phyloP scores from a whole-genome alignment of 352 stramenopile species.

The Globisporangium apiculatum region DNA sequence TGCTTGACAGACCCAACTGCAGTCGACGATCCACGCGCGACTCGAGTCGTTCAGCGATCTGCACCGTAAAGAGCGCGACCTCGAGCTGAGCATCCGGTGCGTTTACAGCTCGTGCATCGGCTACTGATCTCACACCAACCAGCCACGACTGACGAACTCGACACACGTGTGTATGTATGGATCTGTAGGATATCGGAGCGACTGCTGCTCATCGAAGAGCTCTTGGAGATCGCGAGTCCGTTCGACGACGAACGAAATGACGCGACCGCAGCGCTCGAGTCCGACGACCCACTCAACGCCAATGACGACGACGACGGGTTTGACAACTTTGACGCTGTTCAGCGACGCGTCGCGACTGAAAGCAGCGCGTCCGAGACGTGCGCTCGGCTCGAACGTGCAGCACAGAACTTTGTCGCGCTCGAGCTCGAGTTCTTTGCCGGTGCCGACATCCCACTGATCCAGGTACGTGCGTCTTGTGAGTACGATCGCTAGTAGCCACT shows the following conservation, averaged over 20 bases:
- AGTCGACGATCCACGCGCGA: slow-evolving; percentile 44
- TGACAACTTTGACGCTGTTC: slow-evolving; percentile 64
- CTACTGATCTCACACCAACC: too few species aligned
- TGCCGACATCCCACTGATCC: slow-evolving; percentile 55
- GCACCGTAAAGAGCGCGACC: slow-evolving; percentile 34
- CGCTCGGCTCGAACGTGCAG: slow-evolving; percentile 65
- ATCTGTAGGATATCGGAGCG: slow-evolving; percentile 58
- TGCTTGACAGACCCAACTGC: slow-evolving; percentile 30
- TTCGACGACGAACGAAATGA: slow-evolving; percentile 22
- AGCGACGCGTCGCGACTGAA: slow-evolving; percentile 20
- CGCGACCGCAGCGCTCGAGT: slow-evolving; percentile 2
- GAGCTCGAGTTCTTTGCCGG: slow-evolving; percentile 72
- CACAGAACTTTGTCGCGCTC: slow-evolving; percentile 66
- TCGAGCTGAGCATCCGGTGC: slow-evolving; percentile 54
- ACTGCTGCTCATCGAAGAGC: slow-evolving; percentile 61
- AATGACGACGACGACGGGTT: slow-evolving; percentile 50
- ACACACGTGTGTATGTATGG: background rate
- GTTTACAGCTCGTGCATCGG: too few species aligned
- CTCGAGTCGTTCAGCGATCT: slow-evolving; percentile 36
- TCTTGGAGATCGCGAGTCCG: slow-evolving; percentile 56
- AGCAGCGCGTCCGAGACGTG: slow-evolving; percentile 45
- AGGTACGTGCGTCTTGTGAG: slow-evolving; percentile 25
- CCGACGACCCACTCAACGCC: slow-evolving; percentile 9
- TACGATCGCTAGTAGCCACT: too few species aligned
- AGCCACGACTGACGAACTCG: too few species aligned